phyloP scores from a whole-genome alignment of 768 basidiomycete genomes.

The Trametes cinnabarina region DNA sequence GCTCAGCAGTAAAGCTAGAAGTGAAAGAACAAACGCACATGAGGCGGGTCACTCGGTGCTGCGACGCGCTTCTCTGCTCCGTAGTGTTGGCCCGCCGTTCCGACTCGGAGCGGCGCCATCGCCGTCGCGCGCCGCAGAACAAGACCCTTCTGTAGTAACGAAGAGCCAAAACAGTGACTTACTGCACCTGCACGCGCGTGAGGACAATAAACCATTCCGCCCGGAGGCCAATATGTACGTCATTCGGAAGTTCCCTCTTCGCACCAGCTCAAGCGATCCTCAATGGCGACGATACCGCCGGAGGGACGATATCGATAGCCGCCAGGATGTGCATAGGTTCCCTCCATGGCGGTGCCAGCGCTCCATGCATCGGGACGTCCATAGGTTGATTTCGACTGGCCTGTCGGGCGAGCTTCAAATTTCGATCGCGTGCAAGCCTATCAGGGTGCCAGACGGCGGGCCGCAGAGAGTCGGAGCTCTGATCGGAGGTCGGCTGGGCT shows the following conservation, averaged over 20 bases:
- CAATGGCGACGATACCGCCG: no score
- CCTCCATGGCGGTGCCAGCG: neutral
- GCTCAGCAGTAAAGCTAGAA: neutral
- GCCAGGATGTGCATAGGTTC: no score
- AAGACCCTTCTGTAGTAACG: neutral
- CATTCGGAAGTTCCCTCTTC: no score
- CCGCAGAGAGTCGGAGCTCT: constrained; percentile 1
- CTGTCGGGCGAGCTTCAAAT: neutral
- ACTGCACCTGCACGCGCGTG: no score
- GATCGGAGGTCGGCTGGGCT: neutral
- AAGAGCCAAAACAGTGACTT: neutral
- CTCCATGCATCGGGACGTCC: neutral
- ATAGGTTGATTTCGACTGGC: neutral
- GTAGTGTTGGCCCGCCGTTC: neutral
- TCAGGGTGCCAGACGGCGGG: constrained; percentile 1
- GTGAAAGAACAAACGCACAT: no score
- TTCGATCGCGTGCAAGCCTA: neutral
- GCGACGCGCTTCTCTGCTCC: neutral
- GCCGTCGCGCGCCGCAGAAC: neutral
- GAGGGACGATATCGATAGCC: no score
- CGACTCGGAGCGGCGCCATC: constrained; percentile 13
- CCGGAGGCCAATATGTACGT: no score
- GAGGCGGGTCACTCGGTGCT: neutral
- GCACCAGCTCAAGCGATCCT: no score
- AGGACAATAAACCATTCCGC: no score